A percentile compares a stretch with the other conserved stretches of the same genome.
Conservation (phyloP, 2,329 filamentous ascomycete genomes). For the Pseudogymnoascus sp. region DNA sequence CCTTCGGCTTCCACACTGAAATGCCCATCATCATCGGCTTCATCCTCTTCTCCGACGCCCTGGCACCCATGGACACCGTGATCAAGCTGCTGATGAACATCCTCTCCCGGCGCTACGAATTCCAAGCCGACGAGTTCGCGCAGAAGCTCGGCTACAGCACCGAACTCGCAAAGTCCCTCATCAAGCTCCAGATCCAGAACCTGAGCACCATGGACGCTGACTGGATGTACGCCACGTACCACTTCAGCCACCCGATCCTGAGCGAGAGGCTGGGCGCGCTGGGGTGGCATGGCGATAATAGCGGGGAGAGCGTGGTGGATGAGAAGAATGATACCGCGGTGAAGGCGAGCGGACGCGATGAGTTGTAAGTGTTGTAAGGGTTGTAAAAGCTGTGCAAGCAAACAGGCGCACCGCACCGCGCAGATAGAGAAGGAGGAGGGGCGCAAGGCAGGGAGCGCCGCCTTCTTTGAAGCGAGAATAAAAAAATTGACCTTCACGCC, state of each 20-base stretch:
- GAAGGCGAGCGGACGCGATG: constrained; percentile 67
- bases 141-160: constrained; percentile 72
- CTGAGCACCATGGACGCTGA: constrained; percentile 98
- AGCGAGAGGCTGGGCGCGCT: constrained; percentile 88
- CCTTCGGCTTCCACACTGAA: constrained; percentile 79
- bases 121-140: constrained; percentile 90
- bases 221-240: constrained; percentile 96
- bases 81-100: constrained; percentile 96
- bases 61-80: constrained; percentile 88
- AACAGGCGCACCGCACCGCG: background rate
- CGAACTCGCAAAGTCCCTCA: constrained; percentile 77
- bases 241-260: constrained; percentile 95
- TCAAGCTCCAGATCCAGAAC: constrained; percentile 98
- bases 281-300: constrained; percentile 68
- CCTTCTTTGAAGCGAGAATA: background rate
- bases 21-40: constrained; percentile 95
- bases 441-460: background rate
- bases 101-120: constrained; percentile 89
- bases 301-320: constrained; percentile 35
- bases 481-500: background rate
- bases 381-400: background rate
- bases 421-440: constrained; percentile 12
- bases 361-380: constrained; percentile 40
- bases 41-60: constrained; percentile 93
- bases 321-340: constrained; percentile 52